These are phyloP conservation scores for Oryza longistaminata DNA, from an alignment of 176 grass and related monocot species.

Conservation along the genomic window DNA sequence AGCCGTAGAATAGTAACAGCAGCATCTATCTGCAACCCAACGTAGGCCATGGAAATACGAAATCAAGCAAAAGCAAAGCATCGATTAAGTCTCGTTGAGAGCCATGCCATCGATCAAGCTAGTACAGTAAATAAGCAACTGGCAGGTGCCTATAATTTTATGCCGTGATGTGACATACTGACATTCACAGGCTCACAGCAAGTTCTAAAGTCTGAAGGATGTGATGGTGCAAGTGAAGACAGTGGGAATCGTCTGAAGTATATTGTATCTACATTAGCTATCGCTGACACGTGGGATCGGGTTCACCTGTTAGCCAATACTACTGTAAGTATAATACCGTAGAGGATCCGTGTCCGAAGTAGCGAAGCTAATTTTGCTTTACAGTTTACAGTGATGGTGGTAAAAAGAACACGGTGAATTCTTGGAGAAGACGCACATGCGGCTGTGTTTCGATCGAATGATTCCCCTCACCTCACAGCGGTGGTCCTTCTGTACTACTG, in stretches of 20 bases:
- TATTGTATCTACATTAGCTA: no score
- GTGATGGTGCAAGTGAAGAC: neutral
- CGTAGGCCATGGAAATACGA: neutral
- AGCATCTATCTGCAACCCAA: neutral
- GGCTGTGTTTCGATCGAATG: neutral
- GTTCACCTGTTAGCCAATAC: no score
- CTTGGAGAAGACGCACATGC: slow-evolving; percentile 14
- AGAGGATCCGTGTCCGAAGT: no score
- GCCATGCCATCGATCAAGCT: neutral
- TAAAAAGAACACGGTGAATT: neutral
- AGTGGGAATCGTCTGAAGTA: no score
- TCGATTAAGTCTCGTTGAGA: neutral
- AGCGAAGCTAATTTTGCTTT: neutral
- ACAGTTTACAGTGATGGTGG: neutral
- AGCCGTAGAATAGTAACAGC: neutral
- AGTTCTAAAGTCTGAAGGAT: neutral
- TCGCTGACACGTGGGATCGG: no score
- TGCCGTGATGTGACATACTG: slow-evolving; percentile 18
- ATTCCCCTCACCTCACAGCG: neutral
- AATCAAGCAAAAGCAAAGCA: neutral
- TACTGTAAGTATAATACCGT: no score
- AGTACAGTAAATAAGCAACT: neutral
- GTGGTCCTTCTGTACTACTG: slow-evolving; percentile 36
- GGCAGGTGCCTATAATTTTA: neutral
- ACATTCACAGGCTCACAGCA: neutral